Evolutionary conservation across 345 rosid species (phyloP), one percentile per base, ranked within the genome.

Genomic region (Rubroshorea leprosula): DNA sequence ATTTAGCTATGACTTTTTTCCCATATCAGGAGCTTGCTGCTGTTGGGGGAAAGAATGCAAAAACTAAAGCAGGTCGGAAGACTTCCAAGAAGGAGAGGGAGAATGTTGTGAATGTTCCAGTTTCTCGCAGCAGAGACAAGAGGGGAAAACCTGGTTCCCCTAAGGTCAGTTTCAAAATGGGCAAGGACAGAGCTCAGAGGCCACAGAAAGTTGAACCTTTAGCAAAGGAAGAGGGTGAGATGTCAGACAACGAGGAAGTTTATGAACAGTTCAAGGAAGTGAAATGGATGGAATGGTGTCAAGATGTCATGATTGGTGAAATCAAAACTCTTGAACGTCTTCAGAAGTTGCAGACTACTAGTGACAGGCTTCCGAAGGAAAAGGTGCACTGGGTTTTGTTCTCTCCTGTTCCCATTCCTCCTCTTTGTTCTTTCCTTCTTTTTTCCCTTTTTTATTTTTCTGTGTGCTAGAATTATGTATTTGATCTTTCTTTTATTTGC

Each of bases 261-360:
- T 83, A 85, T 48, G 97, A 90, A 75, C 99, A 94, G 71, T 94
- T 94, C 52, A 94, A 84, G 85, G 97, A 90, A 81, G 89, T 80
- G 54, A 94, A 94, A 78, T 94, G 99, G 99, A 94, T 78, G 95
- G 99, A 94, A 74, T 94, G 99, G 99, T 94, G 99, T 74, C 89
- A 87, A 77, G 99, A 87, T 70, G 95, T 87, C 47, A 82, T 94
- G 96, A 76, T 62, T 45, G 79, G 65, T 63, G 92, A 90, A 72
- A 78, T 82, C 51, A 90, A 74, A 83, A 94, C 99, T 21, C 80
- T 90, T 61, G 78, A 48, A 57, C 96, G 97, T 39, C 82, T 93
- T 59, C 84, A 87, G 53, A 80, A 65, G 75, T 72, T 93, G 71
- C 99, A 93, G 82, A 82, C 89, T 63, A 93, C 90, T 7, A 93